A percentile compares a stretch with the other conserved stretches of the same genome.
Conservation (phyloP, 2,329 filamentous ascomycete genomes). For the Ophiostoma himal-ulmi region DNA sequence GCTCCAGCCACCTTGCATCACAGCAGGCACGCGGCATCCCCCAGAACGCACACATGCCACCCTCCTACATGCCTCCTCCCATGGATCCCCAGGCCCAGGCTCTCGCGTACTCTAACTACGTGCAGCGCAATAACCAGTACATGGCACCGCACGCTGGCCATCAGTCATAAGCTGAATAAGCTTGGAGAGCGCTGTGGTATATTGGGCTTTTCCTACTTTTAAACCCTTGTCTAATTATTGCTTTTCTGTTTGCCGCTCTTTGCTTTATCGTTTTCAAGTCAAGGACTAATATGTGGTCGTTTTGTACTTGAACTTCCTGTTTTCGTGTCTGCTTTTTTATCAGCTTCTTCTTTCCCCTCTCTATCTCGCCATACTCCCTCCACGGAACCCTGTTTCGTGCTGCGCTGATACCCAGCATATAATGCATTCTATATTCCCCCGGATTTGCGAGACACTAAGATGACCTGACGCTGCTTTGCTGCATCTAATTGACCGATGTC, state of each 20-base stretch:
- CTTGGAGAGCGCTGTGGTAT: neutral
- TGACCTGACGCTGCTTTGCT: conserved; percentile 21
- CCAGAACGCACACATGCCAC: conserved; percentile 56
- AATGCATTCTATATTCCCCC: conserved; percentile 40
- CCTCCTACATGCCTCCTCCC: conserved; percentile 55
- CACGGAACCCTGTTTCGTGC: conserved; percentile 27
- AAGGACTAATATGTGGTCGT: neutral
- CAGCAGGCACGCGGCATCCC: conserved; percentile 60
- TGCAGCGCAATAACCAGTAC: conserved; percentile 68
- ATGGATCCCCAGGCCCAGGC: conserved; percentile 62
- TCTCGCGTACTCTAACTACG: conserved; percentile 76
- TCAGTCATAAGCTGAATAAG: conserved; percentile 51
- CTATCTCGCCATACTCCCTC: conserved; percentile 25
- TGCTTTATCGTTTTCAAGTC: neutral
- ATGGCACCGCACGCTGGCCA: conserved; percentile 81
- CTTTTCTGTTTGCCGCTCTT: neutral
- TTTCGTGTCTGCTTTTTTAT: neutral
- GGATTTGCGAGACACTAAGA: conserved; percentile 23
- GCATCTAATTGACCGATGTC: neutral
- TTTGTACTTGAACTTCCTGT: neutral
- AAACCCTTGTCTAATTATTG: neutral
- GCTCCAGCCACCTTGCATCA: conserved; percentile 67
- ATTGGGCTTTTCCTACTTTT: neutral
- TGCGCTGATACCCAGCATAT: conserved; percentile 55
- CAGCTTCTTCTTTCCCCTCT: conserved; percentile 1